phyloP scores from a whole-genome alignment of 2,329 filamentous ascomycete genomes.

The Geosmithia putterillii region DNA sequence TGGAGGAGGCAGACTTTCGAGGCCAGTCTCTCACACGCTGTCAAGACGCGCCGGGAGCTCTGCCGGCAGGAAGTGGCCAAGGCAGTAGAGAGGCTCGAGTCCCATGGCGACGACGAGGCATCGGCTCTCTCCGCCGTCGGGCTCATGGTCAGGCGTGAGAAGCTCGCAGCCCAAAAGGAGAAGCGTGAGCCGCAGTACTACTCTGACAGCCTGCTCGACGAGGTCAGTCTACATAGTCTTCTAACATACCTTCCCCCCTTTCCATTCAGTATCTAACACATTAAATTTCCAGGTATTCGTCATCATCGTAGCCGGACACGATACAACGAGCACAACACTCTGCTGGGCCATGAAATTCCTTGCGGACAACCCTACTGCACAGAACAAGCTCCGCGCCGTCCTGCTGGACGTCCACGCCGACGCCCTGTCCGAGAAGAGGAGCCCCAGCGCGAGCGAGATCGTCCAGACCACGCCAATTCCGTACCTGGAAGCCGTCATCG shows the following conservation, averaged over 20 bases:
- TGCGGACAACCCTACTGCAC: slow-evolving; percentile 5
- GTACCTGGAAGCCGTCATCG: slow-evolving; percentile 17
- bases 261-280: no score
- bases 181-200: slow-evolving; percentile 12
- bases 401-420: slow-evolving; percentile 6
- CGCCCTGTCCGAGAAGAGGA: slow-evolving; percentile 8
- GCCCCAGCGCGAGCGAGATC: slow-evolving; percentile 12
- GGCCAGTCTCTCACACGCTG: no score
- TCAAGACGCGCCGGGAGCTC: no score
- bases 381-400: slow-evolving; percentile 9
- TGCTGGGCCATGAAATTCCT: slow-evolving; percentile 14
- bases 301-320: slow-evolving; percentile 17
- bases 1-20: no score
- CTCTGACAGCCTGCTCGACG: slow-evolving; percentile 14
- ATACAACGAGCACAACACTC: slow-evolving; percentile 16
- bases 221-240: no score
- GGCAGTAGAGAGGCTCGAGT: no score
- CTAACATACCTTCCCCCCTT: no score
- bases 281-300: no score
- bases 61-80: no score
- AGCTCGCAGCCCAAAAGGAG: slow-evolving; percentile 14
- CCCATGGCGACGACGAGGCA: no score
- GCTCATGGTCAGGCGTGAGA: slow-evolving; percentile 18
- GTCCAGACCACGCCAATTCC: slow-evolving; percentile 8
- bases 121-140: no score